Percentiles rank a stretch among this genome's conserved stretches.
Evolutionary conservation across 1,139 yeast species (phyloP).

Genomic region (Protomyces arabidopsidicola): DNA sequence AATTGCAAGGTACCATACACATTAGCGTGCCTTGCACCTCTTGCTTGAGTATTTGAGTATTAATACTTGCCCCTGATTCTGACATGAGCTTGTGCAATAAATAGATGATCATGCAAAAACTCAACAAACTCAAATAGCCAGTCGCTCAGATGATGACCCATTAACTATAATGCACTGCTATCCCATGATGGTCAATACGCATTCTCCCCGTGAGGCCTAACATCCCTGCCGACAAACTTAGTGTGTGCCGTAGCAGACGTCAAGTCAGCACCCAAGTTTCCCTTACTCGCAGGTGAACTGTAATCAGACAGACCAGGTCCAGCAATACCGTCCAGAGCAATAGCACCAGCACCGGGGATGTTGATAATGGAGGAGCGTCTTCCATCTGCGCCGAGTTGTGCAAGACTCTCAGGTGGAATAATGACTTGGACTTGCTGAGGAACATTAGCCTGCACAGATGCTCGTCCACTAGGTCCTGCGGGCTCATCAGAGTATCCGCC

Average conservation of each 20-base stretch:
- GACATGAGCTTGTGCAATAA: too few relatives aligned
- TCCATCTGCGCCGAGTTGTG: neutral
- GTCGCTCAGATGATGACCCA: too few relatives aligned
- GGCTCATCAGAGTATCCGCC: neutral
- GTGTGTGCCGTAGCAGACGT: neutral
- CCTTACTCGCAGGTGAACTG: neutral
- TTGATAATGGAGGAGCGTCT: neutral
- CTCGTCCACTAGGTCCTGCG: neutral
- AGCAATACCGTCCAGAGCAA: constrained; percentile 4
- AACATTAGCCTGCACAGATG: neutral
- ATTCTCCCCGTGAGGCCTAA: neutral
- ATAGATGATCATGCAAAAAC: too few relatives aligned
- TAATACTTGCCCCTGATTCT: too few relatives aligned
- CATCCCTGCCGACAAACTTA: neutral
- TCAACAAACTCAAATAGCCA: too few relatives aligned
- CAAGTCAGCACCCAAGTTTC: constrained; percentile 5
- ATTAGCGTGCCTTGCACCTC: too few relatives aligned
- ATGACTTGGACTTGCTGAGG: neutral
- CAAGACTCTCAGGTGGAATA: neutral
- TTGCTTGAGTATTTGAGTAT: too few relatives aligned
- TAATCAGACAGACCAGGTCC: constrained; percentile 25
- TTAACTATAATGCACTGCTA: too few relatives aligned
- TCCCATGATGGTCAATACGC: neutral
- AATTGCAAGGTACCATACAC: too few relatives aligned
- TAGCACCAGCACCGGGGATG: neutral